phyloP scores from a whole-genome alignment of 441 rosid genomes.

The Gossypium armourianum region DNA sequence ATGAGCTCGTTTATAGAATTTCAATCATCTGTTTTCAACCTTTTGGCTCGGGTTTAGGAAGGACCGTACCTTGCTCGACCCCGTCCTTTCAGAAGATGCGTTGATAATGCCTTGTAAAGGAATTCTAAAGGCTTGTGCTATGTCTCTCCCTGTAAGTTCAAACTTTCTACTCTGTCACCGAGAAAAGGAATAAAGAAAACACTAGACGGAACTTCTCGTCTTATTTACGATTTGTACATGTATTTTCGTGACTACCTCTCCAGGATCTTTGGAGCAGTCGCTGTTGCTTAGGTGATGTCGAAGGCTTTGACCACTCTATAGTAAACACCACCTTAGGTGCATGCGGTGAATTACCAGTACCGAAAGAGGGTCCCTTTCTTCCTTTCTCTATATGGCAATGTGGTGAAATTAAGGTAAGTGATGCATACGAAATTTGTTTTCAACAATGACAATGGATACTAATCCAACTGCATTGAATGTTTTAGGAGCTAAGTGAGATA shows the following conservation, averaged over 20 bases:
- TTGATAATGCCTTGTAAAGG: slow-evolving; percentile 75
- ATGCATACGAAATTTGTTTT: background rate
- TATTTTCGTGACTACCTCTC: background rate
- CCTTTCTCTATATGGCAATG: slow-evolving; percentile 81
- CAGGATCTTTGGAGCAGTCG: slow-evolving; percentile 86
- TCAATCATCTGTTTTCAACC: background rate
- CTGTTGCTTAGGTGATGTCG: slow-evolving; percentile 47
- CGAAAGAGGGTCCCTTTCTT: slow-evolving; percentile 58
- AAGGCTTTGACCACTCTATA: slow-evolving; percentile 79
- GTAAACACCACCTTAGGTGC: slow-evolving; percentile 74
- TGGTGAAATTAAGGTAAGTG: slow-evolving; percentile 61
- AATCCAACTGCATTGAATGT: slow-evolving; percentile 14
- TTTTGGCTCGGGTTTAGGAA: slow-evolving; percentile 47
- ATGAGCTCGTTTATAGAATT: background rate
- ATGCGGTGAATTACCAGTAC: slow-evolving; percentile 50
- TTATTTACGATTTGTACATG: background rate
- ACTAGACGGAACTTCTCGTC: background rate
- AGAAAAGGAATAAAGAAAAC: background rate
- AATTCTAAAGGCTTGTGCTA: slow-evolving; percentile 64
- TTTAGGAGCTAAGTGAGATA: slow-evolving; percentile 61
- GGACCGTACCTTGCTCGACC: slow-evolving; percentile 58
- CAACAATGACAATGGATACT: background rate
- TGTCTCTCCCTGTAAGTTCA: slow-evolving; percentile 63
- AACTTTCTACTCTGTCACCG: background rate
- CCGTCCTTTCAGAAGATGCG: slow-evolving; percentile 54